Base-by-base conservation (phyloP, 1,284 basidiomycete genomes). In the Ceratobasidium sp. region DNA sequence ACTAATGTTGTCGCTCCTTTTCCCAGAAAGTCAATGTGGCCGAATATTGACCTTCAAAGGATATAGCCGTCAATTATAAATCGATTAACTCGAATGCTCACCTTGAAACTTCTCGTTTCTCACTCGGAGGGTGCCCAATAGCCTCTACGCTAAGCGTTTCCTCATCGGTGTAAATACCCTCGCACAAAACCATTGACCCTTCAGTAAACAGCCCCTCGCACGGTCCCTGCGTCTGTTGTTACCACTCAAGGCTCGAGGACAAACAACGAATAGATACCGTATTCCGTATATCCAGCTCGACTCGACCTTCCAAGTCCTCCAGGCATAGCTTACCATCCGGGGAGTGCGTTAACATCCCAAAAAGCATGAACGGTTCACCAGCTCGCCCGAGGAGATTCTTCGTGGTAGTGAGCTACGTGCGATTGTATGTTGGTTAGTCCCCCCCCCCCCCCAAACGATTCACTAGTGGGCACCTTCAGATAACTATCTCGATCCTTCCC, bases 191-290 rank as follows among this genome's bases (percentile, higher is more conserved):
- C 82, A 98, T 92, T 76, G 92, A 95, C 0, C 98, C 98, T 82
- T 99, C 96, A 0, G 96, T 98, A 80, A 98, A 99, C 16, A 99
- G 83, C 0, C 98, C 98, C 81, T 98, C 96, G 56, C 96, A 95
- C 5, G 97, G 96, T 76, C 94, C 93, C 95, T 96, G 77, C 9
- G 14, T 29, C 43, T 31, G 77, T 74, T 24, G 27, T 37, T 66
- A 48, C 48, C 29, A 27, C 31, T 53, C 5, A 29, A 61, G 27
- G 0, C n/a, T 8, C 13, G 5, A 24, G 39, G 39, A 41, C 9
- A 43, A 41, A 43, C 14, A 31, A 7, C 34, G 8, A 9, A 22
- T 24, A 82, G 90, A 80, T 78, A 96, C 96, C 54, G 97, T 87
- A 78, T 93, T 90, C 4, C 91, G 89, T 79, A 98, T 91, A 81